phyloP scores from a whole-genome alignment of 768 basidiomycete species.

The Hirschioporus abietinus region DNA sequence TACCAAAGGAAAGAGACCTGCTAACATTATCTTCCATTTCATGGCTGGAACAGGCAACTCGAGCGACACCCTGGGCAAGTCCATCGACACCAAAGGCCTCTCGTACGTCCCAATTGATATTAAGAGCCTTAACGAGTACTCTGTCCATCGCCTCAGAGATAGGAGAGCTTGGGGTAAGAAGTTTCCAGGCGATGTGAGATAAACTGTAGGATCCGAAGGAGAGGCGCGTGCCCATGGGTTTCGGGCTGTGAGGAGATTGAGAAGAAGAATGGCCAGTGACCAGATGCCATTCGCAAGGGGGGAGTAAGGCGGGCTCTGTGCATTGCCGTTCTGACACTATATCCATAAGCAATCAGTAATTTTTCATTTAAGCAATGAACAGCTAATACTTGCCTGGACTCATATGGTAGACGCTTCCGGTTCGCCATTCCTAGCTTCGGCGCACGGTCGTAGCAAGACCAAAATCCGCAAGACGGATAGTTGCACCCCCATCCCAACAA shows the following conservation, averaged over 20 bases:
- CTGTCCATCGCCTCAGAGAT: slow-evolving; percentile 70
- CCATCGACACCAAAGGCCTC: slow-evolving; percentile 30
- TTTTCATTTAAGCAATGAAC: slow-evolving; percentile 16
- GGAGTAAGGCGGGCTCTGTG: slow-evolving; percentile 65
- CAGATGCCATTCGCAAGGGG: slow-evolving; percentile 91
- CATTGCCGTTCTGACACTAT: slow-evolving; percentile 76
- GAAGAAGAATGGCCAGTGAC: slow-evolving; percentile 93
- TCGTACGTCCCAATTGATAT: slow-evolving; percentile 57
- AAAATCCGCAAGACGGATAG: slow-evolving; percentile 89
- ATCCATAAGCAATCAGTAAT: slow-evolving; percentile 17
- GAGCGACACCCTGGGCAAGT: neutral
- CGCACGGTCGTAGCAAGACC: slow-evolving; percentile 89
- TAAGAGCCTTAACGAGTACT: slow-evolving; percentile 68
- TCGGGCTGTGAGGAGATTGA: slow-evolving; percentile 91
- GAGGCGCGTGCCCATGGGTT: slow-evolving; percentile 96
- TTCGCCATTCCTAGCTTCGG: slow-evolving; percentile 82
- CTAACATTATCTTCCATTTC: neutral
- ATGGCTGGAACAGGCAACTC: neutral
- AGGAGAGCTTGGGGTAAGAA: slow-evolving; percentile 83
- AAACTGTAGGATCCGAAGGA: slow-evolving; percentile 77
- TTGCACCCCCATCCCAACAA: slow-evolving; percentile 72
- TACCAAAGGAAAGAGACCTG: slow-evolving; percentile 32
- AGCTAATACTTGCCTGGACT: slow-evolving; percentile 64
- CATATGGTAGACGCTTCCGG: slow-evolving; percentile 98
- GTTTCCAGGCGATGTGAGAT: slow-evolving; percentile 64